A percentile compares a stretch with the other conserved stretches of the same genome.
Conservation (phyloP, 768 basidiomycete genomes). For the Xanthoconium purpureum region DNA sequence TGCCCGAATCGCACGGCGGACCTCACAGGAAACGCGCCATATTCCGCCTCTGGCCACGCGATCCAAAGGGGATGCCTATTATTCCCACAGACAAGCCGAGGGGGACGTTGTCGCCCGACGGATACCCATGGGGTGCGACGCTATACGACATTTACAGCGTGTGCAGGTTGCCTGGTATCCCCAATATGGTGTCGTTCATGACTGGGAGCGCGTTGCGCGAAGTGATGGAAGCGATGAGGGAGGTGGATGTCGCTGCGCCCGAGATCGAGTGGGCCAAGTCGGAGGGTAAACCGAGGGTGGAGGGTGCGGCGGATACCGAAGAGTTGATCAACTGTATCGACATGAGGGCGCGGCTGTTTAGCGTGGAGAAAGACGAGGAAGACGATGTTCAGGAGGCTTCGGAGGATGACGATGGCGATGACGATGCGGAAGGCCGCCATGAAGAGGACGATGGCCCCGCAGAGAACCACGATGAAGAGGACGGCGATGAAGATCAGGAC, state of each 20-base stretch:
- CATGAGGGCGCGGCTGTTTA: background rate
- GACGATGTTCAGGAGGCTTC: too few species aligned
- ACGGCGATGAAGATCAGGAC: background rate
- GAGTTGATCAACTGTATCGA: slow-evolving; percentile 15
- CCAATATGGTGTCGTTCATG: background rate
- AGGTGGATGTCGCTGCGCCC: slow-evolving; percentile 10
- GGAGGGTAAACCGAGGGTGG: slow-evolving; percentile 23
- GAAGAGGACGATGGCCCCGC: background rate
- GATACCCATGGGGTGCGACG: slow-evolving; percentile 27
- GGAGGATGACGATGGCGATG: too few species aligned
- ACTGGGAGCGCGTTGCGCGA: slow-evolving; percentile 22
- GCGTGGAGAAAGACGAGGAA: too few species aligned
- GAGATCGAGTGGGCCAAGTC: slow-evolving; percentile 23
- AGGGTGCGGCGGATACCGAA: slow-evolving; percentile 15
- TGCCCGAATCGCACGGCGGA: background rate
- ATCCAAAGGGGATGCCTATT: slow-evolving; percentile 15
- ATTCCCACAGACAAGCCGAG: background rate
- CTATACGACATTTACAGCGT: slow-evolving; percentile 27
- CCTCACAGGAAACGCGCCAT: slow-evolving; percentile 11
- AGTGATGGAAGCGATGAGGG: slow-evolving; percentile 11
- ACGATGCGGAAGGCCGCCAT: too few species aligned
- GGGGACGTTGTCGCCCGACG: slow-evolving; percentile 23
- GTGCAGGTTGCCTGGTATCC: background rate
- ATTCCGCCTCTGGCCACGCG: slow-evolving; percentile 27
- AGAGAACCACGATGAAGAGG: too few species aligned